phyloP scores from a whole-genome alignment of 2,329 filamentous ascomycete species.

The Ascomycota sp. region DNA sequence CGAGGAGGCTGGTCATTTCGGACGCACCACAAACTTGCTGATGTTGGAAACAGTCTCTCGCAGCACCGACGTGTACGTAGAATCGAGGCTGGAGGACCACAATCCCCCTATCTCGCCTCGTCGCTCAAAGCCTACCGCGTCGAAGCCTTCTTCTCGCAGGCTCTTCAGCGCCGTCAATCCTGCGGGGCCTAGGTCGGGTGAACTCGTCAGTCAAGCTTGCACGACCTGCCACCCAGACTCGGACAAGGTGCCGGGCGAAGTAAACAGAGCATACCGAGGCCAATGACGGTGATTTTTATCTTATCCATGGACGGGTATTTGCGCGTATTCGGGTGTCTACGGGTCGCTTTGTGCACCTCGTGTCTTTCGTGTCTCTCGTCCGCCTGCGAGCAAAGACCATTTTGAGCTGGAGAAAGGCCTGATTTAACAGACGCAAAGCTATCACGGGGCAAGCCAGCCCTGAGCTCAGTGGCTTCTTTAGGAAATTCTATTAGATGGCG shows the following conservation, averaged over 20 bases:
- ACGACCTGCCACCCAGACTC: not conserved
- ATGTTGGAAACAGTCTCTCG: slow-evolving; percentile 1
- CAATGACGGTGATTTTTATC: slow-evolving; percentile 8
- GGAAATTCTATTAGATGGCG: too few relatives aligned
- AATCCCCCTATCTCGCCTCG: slow-evolving; percentile 20
- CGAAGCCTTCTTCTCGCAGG: slow-evolving; percentile 21
- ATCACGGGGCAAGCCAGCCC: too few relatives aligned
- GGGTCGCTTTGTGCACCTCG: too few relatives aligned
- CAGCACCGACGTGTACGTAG: slow-evolving; percentile 1
- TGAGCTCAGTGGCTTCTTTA: too few relatives aligned
- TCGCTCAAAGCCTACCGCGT: slow-evolving; percentile 21
- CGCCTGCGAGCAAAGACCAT: too few relatives aligned
- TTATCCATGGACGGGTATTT: too few relatives aligned
- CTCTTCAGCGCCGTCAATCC: slow-evolving; percentile 12
- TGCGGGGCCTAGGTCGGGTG: not conserved
- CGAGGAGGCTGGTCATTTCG: too few relatives aligned
- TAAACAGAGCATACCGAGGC: slow-evolving; percentile 6
- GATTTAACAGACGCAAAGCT: too few relatives aligned
- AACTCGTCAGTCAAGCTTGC: not conserved
- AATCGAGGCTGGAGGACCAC: slow-evolving; percentile 9
- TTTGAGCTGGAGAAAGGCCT: too few relatives aligned
- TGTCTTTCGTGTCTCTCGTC: too few relatives aligned
- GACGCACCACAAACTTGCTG: slow-evolving; percentile 3
- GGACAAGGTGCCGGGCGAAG: not conserved
- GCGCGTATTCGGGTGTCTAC: too few relatives aligned